Evolutionary conservation across 495 filamentous ascomycete genomes (phyloP).

Genomic region (Xylaria curta): DNA sequence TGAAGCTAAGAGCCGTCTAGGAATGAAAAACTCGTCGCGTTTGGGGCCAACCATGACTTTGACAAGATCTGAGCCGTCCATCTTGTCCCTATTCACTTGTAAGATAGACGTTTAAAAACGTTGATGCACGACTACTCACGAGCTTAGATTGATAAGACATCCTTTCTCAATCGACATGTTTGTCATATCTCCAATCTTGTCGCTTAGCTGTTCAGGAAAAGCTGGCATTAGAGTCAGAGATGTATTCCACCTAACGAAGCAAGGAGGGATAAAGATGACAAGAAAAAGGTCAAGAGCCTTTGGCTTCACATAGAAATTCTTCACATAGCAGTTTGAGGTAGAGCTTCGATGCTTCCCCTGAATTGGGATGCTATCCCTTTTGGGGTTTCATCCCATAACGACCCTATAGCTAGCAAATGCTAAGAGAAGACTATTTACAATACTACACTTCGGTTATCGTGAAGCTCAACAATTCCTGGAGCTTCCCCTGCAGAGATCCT

Average conservation of each 20-base stretch:
- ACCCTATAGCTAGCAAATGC: neutral
- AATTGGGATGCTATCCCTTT: slow-evolving; percentile 13
- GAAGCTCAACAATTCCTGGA: slow-evolving; percentile 20
- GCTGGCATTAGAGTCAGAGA: slow-evolving; percentile 8
- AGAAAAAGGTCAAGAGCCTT: neutral
- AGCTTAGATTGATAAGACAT: slow-evolving; percentile 28
- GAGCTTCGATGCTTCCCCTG: slow-evolving; percentile 1
- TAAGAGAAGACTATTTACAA: slow-evolving; percentile 1
- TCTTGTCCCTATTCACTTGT: slow-evolving; percentile 26
- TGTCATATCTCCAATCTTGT: slow-evolving; percentile 27
- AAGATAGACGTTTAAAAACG: neutral
- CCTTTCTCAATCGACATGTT: slow-evolving; percentile 28
- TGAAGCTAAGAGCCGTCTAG: slow-evolving; percentile 49
- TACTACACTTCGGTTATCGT: slow-evolving; percentile 1
- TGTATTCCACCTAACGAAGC: neutral
- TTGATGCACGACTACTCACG: slow-evolving; percentile 28
- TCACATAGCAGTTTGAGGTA: neutral
- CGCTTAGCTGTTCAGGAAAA: slow-evolving; percentile 2
- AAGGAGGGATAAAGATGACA: neutral
- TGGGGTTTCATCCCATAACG: slow-evolving; percentile 3
- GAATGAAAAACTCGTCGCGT: slow-evolving; percentile 48
- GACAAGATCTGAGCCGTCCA: slow-evolving; percentile 43
- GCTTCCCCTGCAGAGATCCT: slow-evolving; percentile 26
- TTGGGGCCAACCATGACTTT: slow-evolving; percentile 51
- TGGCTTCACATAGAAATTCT: neutral